A percentile compares a stretch with the other conserved stretches of the same genome.
These are phyloP conservation scores for Phytophthora meadii DNA, from an alignment of 352 stramenopile species.

Conservation along the genomic window DNA sequence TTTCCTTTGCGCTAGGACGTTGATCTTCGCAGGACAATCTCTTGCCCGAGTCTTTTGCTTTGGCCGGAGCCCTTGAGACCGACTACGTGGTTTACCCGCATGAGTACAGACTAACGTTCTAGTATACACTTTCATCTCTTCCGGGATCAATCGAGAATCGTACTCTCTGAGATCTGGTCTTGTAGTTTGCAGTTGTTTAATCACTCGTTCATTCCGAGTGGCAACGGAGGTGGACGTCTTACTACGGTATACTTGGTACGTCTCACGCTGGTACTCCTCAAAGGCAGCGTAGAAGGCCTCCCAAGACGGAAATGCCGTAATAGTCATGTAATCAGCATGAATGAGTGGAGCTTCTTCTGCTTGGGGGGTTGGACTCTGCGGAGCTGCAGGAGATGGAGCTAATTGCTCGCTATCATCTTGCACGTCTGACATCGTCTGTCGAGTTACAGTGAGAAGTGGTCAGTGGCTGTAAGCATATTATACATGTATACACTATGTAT, in stretches of 20 bases:
- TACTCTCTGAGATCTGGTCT: background rate
- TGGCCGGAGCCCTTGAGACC: background rate
- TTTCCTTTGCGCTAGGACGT: background rate
- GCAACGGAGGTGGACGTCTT: background rate
- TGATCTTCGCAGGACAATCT: slow-evolving; percentile 3
- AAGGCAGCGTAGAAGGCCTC: slow-evolving; percentile 1
- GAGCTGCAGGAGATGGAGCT: background rate
- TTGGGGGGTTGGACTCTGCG: background rate
- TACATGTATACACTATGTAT: too few species aligned
- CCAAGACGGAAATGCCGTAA: slow-evolving; percentile 1
- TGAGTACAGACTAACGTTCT: slow-evolving; percentile 4
- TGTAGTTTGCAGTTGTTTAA: background rate
- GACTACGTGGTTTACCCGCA: background rate
- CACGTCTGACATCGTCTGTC: too few species aligned
- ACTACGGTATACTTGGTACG: background rate
- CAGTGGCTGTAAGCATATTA: too few species aligned
- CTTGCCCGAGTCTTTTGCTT: background rate
- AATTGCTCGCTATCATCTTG: background rate
- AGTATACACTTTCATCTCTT: background rate
- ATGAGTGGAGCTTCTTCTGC: background rate
- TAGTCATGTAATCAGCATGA: background rate
- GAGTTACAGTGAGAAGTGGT: too few species aligned
- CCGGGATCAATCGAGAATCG: background rate
- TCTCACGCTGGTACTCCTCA: slow-evolving; percentile 1
- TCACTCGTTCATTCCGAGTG: background rate